A percentile compares a stretch with the other conserved stretches of the same genome.
phyloP scores from a whole-genome alignment of 2,329 filamentous ascomycete species.

The Massarina eburnea region DNA sequence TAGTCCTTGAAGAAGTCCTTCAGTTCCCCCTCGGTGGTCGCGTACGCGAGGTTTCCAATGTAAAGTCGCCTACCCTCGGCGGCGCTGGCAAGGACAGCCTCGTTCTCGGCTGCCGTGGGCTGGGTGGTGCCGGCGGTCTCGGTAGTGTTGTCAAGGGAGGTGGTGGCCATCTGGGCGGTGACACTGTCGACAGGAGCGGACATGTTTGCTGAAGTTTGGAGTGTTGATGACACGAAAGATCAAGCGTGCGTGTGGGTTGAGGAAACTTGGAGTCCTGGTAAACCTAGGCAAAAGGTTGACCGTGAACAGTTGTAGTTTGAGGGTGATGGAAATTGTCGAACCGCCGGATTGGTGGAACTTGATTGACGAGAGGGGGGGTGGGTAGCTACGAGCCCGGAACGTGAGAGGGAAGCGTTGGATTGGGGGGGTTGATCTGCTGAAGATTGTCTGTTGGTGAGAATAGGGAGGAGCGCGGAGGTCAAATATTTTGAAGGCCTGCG shows the following conservation, averaged over 20 bases:
- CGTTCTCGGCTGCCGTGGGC: conserved; percentile 75
- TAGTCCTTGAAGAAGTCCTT: conserved; percentile 99
- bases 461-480: conserved; percentile 25
- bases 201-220: conserved; percentile 68
- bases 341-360: conserved; percentile 51
- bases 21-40: conserved; percentile 99
- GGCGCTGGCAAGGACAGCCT: conserved; percentile 93
- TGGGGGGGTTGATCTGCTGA: conserved; percentile 34
- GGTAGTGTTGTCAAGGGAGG: conserved; percentile 63
- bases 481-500: conserved; percentile 26
- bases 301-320: conserved; percentile 39
- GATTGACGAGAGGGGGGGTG: conserved; percentile 54
- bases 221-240: conserved; percentile 58
- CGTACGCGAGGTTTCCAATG: conserved; percentile 99
- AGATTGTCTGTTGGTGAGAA: conserved; percentile 35
- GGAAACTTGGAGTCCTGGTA: conserved; percentile 49
- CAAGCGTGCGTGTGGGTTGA: conserved; percentile 38
- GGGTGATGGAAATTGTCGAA: conserved; percentile 43
- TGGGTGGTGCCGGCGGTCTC: conserved; percentile 62
- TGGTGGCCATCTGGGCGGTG: conserved; percentile 69
- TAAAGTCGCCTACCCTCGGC: conserved; percentile 99
- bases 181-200: conserved; percentile 80
- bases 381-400: conserved; percentile 53
- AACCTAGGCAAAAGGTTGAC: conserved; percentile 41
- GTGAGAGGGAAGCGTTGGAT: conserved; percentile 31